phyloP scores from a whole-genome alignment of 164 flowering plant genomes.

The Amborella trichopoda region DNA sequence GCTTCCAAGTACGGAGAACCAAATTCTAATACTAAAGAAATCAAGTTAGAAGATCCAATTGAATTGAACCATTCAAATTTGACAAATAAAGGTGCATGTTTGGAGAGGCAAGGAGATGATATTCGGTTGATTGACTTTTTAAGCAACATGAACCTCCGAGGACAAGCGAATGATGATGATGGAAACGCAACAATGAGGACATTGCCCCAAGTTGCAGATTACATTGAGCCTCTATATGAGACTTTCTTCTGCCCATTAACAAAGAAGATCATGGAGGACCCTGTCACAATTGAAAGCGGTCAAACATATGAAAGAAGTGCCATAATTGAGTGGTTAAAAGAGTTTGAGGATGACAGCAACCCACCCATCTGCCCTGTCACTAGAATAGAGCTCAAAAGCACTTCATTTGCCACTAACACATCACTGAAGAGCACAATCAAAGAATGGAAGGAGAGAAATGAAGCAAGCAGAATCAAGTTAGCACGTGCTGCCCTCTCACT shows the following conservation, averaged over 20 bases:
- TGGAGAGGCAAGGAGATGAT: too few species aligned
- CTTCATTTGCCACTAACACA: conserved; percentile 28
- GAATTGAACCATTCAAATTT: too few species aligned
- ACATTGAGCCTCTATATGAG: conserved; percentile 50
- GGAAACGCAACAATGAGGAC: conserved; percentile 14
- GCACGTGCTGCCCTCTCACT: conserved; percentile 49
- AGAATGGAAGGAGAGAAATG: conserved; percentile 71
- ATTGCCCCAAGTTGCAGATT: conserved; percentile 27
- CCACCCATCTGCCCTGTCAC: conserved; percentile 49
- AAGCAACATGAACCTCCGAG: conserved; percentile 11
- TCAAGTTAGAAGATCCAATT: conserved; percentile 5
- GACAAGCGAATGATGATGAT: conserved; percentile 6
- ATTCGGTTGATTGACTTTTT: conserved; percentile 8
- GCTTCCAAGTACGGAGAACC: conserved; percentile 4
- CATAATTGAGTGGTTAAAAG: conserved; percentile 39
- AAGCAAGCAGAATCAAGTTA: conserved; percentile 43
- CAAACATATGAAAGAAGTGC: conserved; percentile 57
- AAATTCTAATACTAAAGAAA: conserved; percentile 1
- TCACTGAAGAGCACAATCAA: conserved; percentile 61
- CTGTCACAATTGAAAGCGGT: conserved; percentile 63
- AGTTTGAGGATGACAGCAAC: conserved; percentile 13
- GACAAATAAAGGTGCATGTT: too few species aligned
- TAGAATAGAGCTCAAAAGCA: conserved; percentile 31
- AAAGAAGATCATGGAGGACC: conserved; percentile 63
- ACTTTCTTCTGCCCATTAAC: conserved; percentile 69